These are phyloP conservation scores for Fraxinus pennsylvanica DNA, from an alignment of 257 asterid genomes.

Conservation along the genomic window DNA sequence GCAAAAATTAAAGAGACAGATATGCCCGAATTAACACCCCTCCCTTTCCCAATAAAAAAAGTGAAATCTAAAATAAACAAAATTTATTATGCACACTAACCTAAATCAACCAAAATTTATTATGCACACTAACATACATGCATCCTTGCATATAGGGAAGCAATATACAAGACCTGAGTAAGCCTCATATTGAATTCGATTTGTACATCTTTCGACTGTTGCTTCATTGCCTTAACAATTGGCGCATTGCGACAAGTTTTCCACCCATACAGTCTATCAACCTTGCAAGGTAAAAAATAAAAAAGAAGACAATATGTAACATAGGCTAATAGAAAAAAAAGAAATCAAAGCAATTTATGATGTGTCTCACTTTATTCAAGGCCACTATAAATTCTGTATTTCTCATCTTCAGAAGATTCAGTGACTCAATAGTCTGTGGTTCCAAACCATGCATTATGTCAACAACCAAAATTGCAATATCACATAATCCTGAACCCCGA, in stretches of 20 bases:
- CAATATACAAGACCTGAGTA: constrained; percentile 49
- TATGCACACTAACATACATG: not conserved
- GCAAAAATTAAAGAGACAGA: constrained; percentile 21
- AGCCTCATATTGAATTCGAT: constrained; percentile 69
- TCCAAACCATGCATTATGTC: constrained; percentile 99
- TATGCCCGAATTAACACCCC: not conserved
- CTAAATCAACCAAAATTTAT: not conserved
- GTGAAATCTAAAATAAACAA: not conserved
- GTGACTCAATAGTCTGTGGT: constrained; percentile 96
- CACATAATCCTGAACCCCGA: constrained; percentile 97
- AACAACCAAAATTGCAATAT: constrained; percentile 90
- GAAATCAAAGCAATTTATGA: constrained; percentile 1
- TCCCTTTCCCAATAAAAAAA: not conserved
- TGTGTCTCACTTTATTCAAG: constrained; percentile 76
- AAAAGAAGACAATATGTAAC: constrained; percentile 2
- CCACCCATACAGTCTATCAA: constrained; percentile 92
- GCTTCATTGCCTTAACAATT: constrained; percentile 73
- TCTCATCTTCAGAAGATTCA: constrained; percentile 90
- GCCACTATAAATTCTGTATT: constrained; percentile 88
- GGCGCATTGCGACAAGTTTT: constrained; percentile 76
- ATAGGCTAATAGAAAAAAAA: not conserved
- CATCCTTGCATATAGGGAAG: not conserved
- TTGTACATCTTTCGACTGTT: constrained; percentile 74
- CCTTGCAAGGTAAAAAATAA: constrained; percentile 45
- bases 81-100: no score